Percentiles rank a stretch among this genome's conserved stretches.
Evolutionary conservation across 345 rosid genomes (phyloP).

Genomic region (Raphanus sativus): DNA sequence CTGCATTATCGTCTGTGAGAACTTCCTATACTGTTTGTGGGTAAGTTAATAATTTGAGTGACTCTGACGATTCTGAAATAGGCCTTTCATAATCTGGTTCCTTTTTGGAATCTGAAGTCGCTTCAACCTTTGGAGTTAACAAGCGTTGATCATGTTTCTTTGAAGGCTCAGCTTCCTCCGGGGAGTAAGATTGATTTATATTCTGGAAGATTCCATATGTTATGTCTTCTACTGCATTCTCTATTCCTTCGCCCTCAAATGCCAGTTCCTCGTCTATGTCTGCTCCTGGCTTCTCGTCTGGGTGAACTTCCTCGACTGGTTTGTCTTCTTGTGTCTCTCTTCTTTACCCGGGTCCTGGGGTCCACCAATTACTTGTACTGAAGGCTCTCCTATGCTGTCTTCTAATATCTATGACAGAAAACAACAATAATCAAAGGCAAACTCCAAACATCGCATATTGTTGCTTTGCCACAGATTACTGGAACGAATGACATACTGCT

Average conservation of each 20-base stretch:
- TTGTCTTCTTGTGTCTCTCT: not conserved
- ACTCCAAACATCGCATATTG: not conserved
- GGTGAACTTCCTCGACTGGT: not conserved
- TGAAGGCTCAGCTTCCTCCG: not conserved
- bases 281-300: not conserved
- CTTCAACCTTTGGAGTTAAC: not conserved
- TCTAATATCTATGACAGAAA: not conserved
- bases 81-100: not conserved
- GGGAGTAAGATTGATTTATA: too few species aligned
- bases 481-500: not conserved
- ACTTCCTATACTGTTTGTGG: not conserved
- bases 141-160: not conserved
- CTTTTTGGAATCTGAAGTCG: not conserved
- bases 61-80: not conserved
- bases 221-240: not conserved
- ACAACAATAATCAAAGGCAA: not conserved
- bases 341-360: not conserved
- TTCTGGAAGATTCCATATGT: too few species aligned
- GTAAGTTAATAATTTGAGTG: not conserved
- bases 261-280: not conserved
- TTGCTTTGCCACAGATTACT: not conserved
- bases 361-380: not conserved
- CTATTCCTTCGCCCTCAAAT: not conserved
- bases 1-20: not conserved
- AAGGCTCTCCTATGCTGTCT: not conserved